phyloP scores from a whole-genome alignment of 495 filamentous ascomycete genomes.

The Neurospora sp. region DNA sequence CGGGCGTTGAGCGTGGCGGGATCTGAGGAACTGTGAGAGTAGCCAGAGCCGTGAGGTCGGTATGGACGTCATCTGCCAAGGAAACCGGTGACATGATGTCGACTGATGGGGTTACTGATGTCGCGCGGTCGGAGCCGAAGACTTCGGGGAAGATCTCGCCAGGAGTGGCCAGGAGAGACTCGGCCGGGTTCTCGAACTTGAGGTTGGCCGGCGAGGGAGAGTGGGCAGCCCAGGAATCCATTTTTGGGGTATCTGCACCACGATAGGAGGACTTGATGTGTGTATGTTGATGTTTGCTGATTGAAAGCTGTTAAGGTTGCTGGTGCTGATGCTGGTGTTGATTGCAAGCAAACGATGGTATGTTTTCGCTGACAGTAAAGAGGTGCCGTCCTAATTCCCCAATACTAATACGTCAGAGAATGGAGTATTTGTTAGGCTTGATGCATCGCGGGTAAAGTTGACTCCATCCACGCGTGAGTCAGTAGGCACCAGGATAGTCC shows the following conservation, averaged over 20 bases:
- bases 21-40: constrained; percentile 4
- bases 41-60: constrained; percentile 11
- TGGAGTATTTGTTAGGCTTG: constrained; percentile 7
- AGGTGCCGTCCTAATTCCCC: constrained; percentile 36
- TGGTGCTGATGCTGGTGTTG: neutral
- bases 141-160: constrained; percentile 41
- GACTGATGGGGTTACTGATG: constrained; percentile 21
- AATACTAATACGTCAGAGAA: constrained; percentile 26
- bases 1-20: constrained; percentile 7
- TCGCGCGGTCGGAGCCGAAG: constrained; percentile 24
- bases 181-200: constrained; percentile 41
- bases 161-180: constrained; percentile 43
- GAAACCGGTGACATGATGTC: constrained; percentile 40
- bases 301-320: neutral
- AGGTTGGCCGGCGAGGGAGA: constrained; percentile 27
- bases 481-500: constrained; percentile 3
- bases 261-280: constrained; percentile 27
- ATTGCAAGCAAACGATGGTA: constrained; percentile 3
- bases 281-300: constrained; percentile 1
- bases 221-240: constrained; percentile 31
- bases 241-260: constrained; percentile 16
- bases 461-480: constrained; percentile 9
- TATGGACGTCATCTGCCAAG: constrained; percentile 18
- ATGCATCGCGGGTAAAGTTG: constrained; percentile 18
- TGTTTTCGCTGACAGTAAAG: constrained; percentile 16